Base-by-base conservation (phyloP, 176 grass and related monocot genomes). In the Pontederia crassipes region DNA sequence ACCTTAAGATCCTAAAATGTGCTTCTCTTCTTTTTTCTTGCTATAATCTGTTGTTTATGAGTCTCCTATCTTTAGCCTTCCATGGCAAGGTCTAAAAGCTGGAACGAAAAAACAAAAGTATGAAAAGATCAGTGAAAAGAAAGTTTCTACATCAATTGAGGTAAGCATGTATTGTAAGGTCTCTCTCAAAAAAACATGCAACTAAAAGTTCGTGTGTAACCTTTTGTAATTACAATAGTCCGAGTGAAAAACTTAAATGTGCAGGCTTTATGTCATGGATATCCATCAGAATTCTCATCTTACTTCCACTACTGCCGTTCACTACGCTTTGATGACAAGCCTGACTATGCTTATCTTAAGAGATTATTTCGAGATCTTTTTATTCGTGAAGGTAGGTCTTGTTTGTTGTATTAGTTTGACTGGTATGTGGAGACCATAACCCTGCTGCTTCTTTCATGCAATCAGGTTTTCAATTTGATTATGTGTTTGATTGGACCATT, bases 401-500 rank as follows among this genome's bases (percentile, higher is more conserved):
- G 16, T 1, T 54, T 14, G 14, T 8, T 12, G 4, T 54, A 54
- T 16, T 7, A 54, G 51, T 16, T 54, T 54, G 51, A 15, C 51
- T 15, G 51, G 11, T 53, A 54, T 54, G 11, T 54, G 51, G 32
- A 40, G 32, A 3, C 32, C 51, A 14, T 54, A 12, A 54, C 20
- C 20, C 20, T 17, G 27, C 10, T 16, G 0, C 8, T 47, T 12
- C 13, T 62, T n/a, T 9, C 12, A 45, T 45, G 2, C 32, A 10
- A 45, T 9, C 54, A 70, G 67, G 67, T 48, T 70, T 70, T 70
- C 67, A 70, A 57, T 70, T 70, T 70, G 67, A 70, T 57, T 70
- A 70, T 57, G 67, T 70, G 35, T 70, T 70, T 26, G 67, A 70
- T 57, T 70, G 67, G 67, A 70, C 67, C 54, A 70, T 70, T 70